Evolutionary conservation across 1,284 basidiomycete genomes (phyloP).

Genomic region (Ustilago vetiveriae): DNA sequence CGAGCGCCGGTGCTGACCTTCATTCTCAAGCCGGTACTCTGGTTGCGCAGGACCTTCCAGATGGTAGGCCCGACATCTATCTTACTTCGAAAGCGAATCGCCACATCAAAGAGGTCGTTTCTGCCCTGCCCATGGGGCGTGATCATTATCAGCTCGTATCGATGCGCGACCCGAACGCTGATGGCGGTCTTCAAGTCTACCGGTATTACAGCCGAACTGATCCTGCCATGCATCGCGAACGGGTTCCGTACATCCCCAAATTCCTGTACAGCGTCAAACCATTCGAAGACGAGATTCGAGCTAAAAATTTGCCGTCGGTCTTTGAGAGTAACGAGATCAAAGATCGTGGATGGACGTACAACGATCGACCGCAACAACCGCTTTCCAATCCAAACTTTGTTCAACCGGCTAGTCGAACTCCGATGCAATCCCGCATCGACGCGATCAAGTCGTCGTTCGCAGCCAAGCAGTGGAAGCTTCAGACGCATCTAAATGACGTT

Average conservation of each 20-base stretch:
- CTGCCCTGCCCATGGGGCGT: not conserved
- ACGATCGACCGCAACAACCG: no score
- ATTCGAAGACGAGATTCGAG: not conserved
- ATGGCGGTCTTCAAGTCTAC: not conserved
- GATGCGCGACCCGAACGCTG: not conserved
- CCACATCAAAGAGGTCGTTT: conserved; percentile 1
- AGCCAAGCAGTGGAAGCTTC: not conserved
- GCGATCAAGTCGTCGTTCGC: not conserved
- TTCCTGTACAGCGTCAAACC: not conserved
- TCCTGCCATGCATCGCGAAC: not conserved
- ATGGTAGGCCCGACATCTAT: not conserved
- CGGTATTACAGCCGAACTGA: not conserved
- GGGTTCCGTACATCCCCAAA: not conserved
- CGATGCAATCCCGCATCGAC: not conserved
- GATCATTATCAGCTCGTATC: not conserved
- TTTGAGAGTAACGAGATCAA: no score
- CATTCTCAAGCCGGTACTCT: not conserved
- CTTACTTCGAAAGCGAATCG: not conserved
- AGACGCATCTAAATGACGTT: not conserved
- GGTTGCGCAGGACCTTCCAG: not conserved
- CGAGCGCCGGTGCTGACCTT: no score
- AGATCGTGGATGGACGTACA: no score
- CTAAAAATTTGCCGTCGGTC: not conserved
- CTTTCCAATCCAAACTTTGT: no score
- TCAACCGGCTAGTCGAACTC: not conserved